Evolutionary conservation across 805 yeast genomes (phyloP).

Genomic region (Wickerhamiella brachini): DNA sequence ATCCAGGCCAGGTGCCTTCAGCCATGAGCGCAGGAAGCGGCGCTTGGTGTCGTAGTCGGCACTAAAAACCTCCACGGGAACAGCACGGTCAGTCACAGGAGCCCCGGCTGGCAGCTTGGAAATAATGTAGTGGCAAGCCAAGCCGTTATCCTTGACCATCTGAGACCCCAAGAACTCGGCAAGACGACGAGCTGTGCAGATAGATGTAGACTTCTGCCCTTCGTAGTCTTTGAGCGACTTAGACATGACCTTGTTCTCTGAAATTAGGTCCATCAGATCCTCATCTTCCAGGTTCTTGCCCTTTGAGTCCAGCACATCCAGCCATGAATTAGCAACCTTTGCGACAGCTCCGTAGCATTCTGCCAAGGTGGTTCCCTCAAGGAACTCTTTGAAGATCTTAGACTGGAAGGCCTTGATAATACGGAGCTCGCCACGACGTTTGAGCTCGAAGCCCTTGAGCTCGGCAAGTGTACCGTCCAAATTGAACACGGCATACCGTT

Average conservation of each 20-base stretch:
- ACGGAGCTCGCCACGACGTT: slow-evolving; percentile 91
- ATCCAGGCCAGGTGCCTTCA: slow-evolving; percentile 59
- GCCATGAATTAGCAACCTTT: slow-evolving; percentile 86
- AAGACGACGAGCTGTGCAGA: slow-evolving; percentile 83
- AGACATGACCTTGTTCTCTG: slow-evolving; percentile 93
- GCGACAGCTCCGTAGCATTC: slow-evolving; percentile 84
- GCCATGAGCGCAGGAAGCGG: slow-evolving; percentile 72
- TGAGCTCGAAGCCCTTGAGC: slow-evolving; percentile 89
- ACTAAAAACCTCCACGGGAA: slow-evolving; percentile 91
- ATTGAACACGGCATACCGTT: slow-evolving; percentile 94
- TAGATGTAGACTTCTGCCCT: slow-evolving; percentile 82
- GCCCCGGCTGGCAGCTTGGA: slow-evolving; percentile 69
- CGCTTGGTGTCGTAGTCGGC: slow-evolving; percentile 61
- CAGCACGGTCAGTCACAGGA: slow-evolving; percentile 91
- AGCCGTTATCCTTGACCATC: slow-evolving; percentile 92
- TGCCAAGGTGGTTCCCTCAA: slow-evolving; percentile 70
- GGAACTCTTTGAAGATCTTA: slow-evolving; percentile 79
- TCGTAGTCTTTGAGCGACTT: slow-evolving; percentile 82
- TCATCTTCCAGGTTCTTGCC: slow-evolving; percentile 85
- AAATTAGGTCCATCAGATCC: slow-evolving; percentile 85
- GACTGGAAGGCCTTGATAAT: slow-evolving; percentile 89
- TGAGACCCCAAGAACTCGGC: slow-evolving; percentile 93
- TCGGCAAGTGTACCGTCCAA: slow-evolving; percentile 90
- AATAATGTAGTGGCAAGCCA: slow-evolving; percentile 88
- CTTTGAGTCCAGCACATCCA: slow-evolving; percentile 77